These are phyloP conservation scores for Hymenoscyphus infarciens DNA, from an alignment of 2,329 filamentous ascomycete species.

Conservation along the genomic window DNA sequence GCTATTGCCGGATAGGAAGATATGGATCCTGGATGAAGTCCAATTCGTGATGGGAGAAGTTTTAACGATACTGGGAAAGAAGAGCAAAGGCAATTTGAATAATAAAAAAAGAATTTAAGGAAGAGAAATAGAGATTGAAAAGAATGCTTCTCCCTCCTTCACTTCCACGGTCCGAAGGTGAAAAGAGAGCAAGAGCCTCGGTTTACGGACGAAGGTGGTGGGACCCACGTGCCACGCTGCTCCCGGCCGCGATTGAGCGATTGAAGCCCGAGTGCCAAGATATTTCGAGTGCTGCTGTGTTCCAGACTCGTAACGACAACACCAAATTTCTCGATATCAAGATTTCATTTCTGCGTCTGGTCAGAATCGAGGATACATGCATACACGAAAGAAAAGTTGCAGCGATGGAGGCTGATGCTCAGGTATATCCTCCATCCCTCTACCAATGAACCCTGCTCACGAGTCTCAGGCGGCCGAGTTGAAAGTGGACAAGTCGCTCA, in stretches of 20 bases:
- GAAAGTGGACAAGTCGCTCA: slow-evolving; percentile 46
- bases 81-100: neutral
- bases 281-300: neutral
- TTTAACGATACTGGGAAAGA: neutral
- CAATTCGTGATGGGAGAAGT: neutral
- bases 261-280: neutral
- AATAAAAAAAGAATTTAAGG: neutral
- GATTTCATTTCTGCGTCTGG: neutral
- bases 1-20: slow-evolving; percentile 10
- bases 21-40: neutral
- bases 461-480: slow-evolving; percentile 50
- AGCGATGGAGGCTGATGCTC: slow-evolving; percentile 36
- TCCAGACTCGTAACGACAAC: slow-evolving; percentile 4
- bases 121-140: slow-evolving; percentile 2
- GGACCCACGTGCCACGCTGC: neutral
- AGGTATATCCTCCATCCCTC: slow-evolving; percentile 34
- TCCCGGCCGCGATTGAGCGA: slow-evolving; percentile 2
- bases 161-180: too few relatives aligned
- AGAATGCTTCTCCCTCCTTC: neutral
- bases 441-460: slow-evolving; percentile 12
- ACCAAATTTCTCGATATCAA: neutral
- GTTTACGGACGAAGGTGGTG: slow-evolving; percentile 5
- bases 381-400: neutral
- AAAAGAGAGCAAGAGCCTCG: slow-evolving; percentile 8
- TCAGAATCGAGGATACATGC: neutral